Conservation (phyloP, 164 flowering plant species). For the Aristolochia fimbriata region DNA sequence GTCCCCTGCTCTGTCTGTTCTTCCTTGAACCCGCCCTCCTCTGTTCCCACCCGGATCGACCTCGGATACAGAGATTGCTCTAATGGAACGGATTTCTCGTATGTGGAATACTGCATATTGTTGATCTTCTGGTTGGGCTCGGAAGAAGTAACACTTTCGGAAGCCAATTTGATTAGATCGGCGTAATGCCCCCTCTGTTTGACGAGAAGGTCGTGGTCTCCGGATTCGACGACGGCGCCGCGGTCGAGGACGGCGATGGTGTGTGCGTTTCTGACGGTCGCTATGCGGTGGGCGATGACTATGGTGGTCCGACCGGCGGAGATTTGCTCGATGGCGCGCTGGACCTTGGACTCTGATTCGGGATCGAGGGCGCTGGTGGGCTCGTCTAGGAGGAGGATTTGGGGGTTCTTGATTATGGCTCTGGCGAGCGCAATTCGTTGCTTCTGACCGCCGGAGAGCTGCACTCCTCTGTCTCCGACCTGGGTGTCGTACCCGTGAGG, state of each 20-base stretch:
- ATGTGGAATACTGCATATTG: not conserved
- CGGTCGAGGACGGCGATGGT: slow-evolving; percentile 49
- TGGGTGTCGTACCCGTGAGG: slow-evolving; percentile 67
- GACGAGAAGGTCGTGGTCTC: slow-evolving; percentile 50
- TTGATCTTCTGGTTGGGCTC: not conserved
- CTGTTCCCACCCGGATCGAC: slow-evolving; percentile 8
- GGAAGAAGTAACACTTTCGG: slow-evolving; percentile 14
- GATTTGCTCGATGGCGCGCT: slow-evolving; percentile 53
- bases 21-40: not conserved
- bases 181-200: slow-evolving; percentile 39
- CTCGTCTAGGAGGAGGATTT: slow-evolving; percentile 65
- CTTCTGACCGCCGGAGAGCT: slow-evolving; percentile 77
- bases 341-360: slow-evolving; percentile 52
- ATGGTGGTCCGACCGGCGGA: slow-evolving; percentile 50
- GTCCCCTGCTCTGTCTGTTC: slow-evolving; percentile 4
- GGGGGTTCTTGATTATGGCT: slow-evolving; percentile 60
- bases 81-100: slow-evolving; percentile 18
- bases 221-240: slow-evolving; percentile 50
- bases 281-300: slow-evolving; percentile 69
- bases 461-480: slow-evolving; percentile 61
- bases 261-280: slow-evolving; percentile 57
- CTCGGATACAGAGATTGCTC: slow-evolving; percentile 7
- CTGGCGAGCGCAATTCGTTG: slow-evolving; percentile 73
- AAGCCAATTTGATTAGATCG: slow-evolving; percentile 50
- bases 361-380: slow-evolving; percentile 75